Conservation (phyloP, 2,329 filamentous ascomycete species). For the Coleophoma eucalyptorum region DNA sequence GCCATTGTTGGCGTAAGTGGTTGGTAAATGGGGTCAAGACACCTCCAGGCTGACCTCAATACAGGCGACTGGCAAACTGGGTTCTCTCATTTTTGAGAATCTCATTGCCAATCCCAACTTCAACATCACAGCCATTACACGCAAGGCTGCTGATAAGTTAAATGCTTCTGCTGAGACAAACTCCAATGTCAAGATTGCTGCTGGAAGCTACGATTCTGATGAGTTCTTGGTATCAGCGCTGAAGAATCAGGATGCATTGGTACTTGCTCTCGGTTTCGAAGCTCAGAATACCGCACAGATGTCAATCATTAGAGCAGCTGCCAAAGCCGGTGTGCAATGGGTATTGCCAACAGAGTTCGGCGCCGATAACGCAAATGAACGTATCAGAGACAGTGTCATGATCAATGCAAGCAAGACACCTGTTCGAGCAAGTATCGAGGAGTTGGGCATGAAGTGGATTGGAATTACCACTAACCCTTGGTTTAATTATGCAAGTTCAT, state of each 20-base stretch:
- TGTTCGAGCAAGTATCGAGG: conserved; percentile 19
- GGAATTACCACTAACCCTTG: too few species aligned
- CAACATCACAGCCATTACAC: conserved; percentile 45
- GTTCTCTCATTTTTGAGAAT: conserved; percentile 31
- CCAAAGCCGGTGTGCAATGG: conserved; percentile 48
- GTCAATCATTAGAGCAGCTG: conserved; percentile 50
- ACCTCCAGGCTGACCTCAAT: too few species aligned
- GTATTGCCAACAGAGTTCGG: conserved; percentile 51
- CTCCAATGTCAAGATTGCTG: conserved; percentile 34
- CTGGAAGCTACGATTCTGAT: conserved; percentile 41
- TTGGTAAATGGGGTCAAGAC: too few species aligned
- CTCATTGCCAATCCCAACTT: conserved; percentile 33
- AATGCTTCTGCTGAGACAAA: conserved; percentile 18
- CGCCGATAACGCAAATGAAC: conserved; percentile 3
- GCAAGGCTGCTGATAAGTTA: conserved; percentile 32
- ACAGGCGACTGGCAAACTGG: conserved; percentile 39
- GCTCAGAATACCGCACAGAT: conserved; percentile 41
- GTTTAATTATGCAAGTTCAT: too few species aligned
- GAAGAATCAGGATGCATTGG: conserved; percentile 49
- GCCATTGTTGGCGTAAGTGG: too few species aligned
- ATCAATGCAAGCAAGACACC: conserved; percentile 14
- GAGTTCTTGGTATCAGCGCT: conserved; percentile 44
- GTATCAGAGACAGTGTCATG: conserved; percentile 23
- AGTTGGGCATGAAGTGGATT: too few species aligned
- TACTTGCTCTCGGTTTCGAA: conserved; percentile 45